A percentile compares a stretch with the other conserved stretches of the same genome.
These are phyloP conservation scores for Coffea eugenioides DNA, from an alignment of 257 asterid species.

Conservation along the genomic window DNA sequence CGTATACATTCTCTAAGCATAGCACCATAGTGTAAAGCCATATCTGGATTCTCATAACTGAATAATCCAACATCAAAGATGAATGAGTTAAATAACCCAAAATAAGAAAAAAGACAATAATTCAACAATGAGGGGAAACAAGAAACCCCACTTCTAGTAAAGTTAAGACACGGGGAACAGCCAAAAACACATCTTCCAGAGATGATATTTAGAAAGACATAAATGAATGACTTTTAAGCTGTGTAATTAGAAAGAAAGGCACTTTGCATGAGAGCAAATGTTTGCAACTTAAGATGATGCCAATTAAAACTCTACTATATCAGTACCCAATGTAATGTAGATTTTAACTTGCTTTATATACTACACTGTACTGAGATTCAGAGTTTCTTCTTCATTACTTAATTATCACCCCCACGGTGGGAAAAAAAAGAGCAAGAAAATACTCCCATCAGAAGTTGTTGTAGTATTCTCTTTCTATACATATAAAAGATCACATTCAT, in stretches of 20 bases:
- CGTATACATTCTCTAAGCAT: conserved; percentile 99
- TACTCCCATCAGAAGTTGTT: neutral
- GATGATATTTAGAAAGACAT: too few relatives aligned
- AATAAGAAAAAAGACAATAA: neutral
- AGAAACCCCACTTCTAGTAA: neutral
- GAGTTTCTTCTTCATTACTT: neutral
- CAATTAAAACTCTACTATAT: neutral
- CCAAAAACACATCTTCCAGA: neutral
- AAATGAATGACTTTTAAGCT: neutral
- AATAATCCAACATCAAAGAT: conserved; percentile 20
- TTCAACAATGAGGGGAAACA: neutral
- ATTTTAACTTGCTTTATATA: neutral
- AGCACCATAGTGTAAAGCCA: conserved; percentile 96
- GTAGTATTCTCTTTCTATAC: neutral
- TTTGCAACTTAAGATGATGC: neutral
- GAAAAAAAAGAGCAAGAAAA: neutral
- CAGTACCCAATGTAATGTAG: neutral
- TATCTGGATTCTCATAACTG: conserved; percentile 75
- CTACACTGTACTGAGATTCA: neutral
- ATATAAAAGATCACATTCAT: neutral
- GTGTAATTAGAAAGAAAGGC: neutral
- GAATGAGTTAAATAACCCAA: conserved; percentile 16
- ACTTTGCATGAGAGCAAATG: neutral
- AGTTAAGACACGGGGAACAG: neutral
- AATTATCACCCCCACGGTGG: neutral